Conservation (phyloP, 371 early-diverging fungal species). For the Apophysomyces elegans region DNA sequence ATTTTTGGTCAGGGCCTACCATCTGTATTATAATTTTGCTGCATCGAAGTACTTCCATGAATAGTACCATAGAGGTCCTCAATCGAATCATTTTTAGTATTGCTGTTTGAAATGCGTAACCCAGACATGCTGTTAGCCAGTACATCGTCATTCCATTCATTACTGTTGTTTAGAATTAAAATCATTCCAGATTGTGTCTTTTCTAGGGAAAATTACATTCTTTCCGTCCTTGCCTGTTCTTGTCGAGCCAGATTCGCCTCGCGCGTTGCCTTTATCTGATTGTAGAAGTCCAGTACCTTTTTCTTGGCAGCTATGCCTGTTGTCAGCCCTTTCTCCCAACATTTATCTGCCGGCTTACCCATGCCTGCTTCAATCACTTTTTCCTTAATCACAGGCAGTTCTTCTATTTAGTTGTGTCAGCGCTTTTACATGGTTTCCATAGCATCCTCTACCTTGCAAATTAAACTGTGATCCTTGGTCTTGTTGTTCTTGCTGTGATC, state of each 20-base stretch:
- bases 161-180: slow-evolving; percentile 19
- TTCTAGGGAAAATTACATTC: background rate
- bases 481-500: slow-evolving; percentile 16
- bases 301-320: slow-evolving; percentile 39
- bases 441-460: slow-evolving; percentile 28
- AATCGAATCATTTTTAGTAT: slow-evolving; percentile 21
- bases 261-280: slow-evolving; percentile 29
- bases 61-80: slow-evolving; percentile 1
- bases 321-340: background rate
- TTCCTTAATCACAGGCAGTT: slow-evolving; percentile 42
- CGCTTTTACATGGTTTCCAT: background rate
- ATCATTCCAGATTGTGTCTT: background rate
- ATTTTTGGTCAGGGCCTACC: slow-evolving; percentile 8
- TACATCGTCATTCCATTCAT: slow-evolving; percentile 42
- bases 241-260: slow-evolving; percentile 7
- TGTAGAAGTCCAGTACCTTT: slow-evolving; percentile 40
- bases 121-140: slow-evolving; percentile 51
- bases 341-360: slow-evolving; percentile 18
- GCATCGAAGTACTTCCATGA: background rate
- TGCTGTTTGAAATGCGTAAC: slow-evolving; percentile 49
- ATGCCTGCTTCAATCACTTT: slow-evolving; percentile 43
- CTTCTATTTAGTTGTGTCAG: slow-evolving; percentile 17
- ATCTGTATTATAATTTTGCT: background rate
- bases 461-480: slow-evolving; percentile 27
- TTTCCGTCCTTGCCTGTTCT: slow-evolving; percentile 1